Evolutionary conservation across 768 basidiomycete genomes (phyloP).

Genomic region (Mycena vitilis): DNA sequence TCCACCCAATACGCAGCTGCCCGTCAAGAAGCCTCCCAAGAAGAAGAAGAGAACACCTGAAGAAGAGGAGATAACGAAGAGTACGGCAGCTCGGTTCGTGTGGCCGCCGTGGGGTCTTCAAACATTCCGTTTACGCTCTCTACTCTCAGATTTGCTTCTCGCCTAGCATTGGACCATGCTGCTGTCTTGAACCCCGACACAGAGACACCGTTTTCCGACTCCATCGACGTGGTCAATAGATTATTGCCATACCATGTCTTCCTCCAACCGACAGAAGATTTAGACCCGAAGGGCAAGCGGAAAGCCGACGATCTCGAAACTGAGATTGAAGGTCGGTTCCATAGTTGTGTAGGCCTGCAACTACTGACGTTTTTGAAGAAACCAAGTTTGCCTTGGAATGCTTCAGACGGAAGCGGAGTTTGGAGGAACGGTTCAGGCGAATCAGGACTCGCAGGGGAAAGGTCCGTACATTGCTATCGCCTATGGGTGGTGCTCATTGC

Average conservation of each 20-base stretch:
- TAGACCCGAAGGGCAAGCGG: conserved; percentile 60
- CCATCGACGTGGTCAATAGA: conserved; percentile 72
- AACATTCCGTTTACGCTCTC: conserved; percentile 14
- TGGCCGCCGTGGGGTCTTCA: not conserved
- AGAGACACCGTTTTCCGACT: conserved; percentile 75
- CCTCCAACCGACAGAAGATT: conserved; percentile 78
- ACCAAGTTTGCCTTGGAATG: conserved; percentile 79
- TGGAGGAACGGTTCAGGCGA: conserved; percentile 70
- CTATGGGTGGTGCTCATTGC: not conserved
- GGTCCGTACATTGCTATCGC: conserved; percentile 51
- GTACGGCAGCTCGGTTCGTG: conserved; percentile 63
- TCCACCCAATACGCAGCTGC: conserved; percentile 17
- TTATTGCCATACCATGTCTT: conserved; percentile 86
- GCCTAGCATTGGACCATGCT: conserved; percentile 72
- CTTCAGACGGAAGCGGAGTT: conserved; percentile 63
- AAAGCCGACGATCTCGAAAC: conserved; percentile 66
- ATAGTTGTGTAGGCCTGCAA: conserved; percentile 6
- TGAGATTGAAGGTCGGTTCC: conserved; percentile 62
- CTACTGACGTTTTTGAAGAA: conserved; percentile 55
- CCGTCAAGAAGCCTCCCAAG: conserved; percentile 40
- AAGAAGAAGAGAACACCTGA: conserved; percentile 58
- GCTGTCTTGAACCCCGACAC: conserved; percentile 72
- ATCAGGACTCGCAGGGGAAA: conserved; percentile 65
- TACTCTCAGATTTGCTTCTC: conserved; percentile 60
- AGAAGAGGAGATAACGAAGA: conserved; percentile 60